Base-by-base conservation (phyloP, 768 basidiomycete species). In the Tylopilus felleus region DNA sequence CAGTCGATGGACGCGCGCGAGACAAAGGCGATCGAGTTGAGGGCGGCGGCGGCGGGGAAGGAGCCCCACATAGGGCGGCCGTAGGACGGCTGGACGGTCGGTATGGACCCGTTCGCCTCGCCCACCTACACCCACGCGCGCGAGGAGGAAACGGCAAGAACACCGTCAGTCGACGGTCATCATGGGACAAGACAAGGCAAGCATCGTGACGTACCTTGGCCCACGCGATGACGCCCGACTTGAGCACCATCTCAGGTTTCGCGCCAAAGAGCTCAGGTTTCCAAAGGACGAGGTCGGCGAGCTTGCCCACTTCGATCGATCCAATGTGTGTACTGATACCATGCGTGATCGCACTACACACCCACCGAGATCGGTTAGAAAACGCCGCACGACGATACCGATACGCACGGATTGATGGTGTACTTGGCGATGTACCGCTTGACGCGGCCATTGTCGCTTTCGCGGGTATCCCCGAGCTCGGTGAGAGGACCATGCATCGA, bases 231-330 rank as follows among this genome's bases (percentile, higher is more conserved):
- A 97, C 85, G 22, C 97, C 97, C 9, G 90, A 90, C 70, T 98
- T 99, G 59, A 98, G 76, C 40, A 98, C 86, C 88, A 93, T 88
- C 67, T 95, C 90, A 0, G 97, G 96, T 63, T 91, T 88, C 2
- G 86, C 76, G 3, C 96, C 97, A 70, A 98, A 98, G 66, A 88
- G 86, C 67, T 92, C 88, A 0, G 94, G 93, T 71, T 86, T 88
- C 97, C 97, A 99, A 0, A 98, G 77, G 0, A 98, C 95, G 40
- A 99, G 80, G 69, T 99, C 97, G 0, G 96, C 97, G 43, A 99
- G 79, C 25, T 81, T 86, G 17, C 91, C 93, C 4, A 81, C 77
- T 2, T 85, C 83, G 56, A 99, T 74, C 49, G 93, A 86, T 1
- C 97, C 97, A 33, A 98, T 83, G 28, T 90, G 59, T 65, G 92